Base-by-base conservation (phyloP, 2,329 filamentous ascomycete species). In the Pestalotiopsis sp. region DNA sequence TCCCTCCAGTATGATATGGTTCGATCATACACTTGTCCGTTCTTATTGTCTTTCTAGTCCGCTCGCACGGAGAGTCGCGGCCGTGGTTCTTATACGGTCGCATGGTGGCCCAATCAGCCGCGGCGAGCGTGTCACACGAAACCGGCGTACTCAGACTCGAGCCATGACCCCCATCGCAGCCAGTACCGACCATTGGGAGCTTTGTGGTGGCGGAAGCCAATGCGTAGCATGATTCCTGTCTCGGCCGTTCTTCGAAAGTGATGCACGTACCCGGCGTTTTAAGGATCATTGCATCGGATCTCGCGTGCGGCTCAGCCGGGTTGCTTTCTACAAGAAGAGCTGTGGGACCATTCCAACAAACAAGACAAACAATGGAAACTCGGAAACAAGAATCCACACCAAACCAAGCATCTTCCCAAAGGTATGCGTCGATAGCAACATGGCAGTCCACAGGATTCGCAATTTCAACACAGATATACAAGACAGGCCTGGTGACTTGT, bases 201-300 rank as follows among this genome's bases (percentile, higher is more conserved):
- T 20, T 52, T 52, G 14, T n/a, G 45, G 17, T 52, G n/a, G 45
- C 45, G 45, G 45, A 52, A 52, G 45, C 14, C 45, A 52, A 20
- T 17, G 14, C 27, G 17, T 59, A 59, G 27, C 57, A 59, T 27
- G 57, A 59, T 27, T 36, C 2, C 11, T 62, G 59, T 62, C 59
- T 36, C 31, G 59, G 31, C 27, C 31, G 31, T 36, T 39, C 9
- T 31, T 62, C 31, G n/a, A 36, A 62, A 13, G 12, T 62, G 25
- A 62, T 62, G 27, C 59, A 62, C 59, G 59, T 62, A 62, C 14
- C 59, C 59, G 59, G 59, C 13, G n/a, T 39, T 27, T 62, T 20
- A 20, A 62, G 25, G 59, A 38, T 36, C 36, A n/a, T 36, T 36
- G 27, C 25, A 17, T 27, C 31, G 25, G 27, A 36, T n/a, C 12